Conservation (phyloP, 371 early-diverging fungal species). For the Synchytrium microbalum region DNA sequence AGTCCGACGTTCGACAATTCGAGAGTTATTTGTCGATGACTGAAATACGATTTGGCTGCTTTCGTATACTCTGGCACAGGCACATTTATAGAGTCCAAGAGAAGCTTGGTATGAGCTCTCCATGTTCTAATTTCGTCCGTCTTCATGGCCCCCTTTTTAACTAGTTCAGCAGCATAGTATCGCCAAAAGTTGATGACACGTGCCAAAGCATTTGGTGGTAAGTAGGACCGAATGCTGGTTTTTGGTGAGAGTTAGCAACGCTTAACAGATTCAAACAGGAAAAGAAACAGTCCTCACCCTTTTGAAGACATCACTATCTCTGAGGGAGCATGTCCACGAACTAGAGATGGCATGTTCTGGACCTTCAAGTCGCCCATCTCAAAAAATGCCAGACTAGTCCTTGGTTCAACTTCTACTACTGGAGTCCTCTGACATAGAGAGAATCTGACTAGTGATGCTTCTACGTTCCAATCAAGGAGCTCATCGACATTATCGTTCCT, state of each 20-base stretch:
- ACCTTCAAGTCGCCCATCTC: not conserved
- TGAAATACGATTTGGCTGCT: conserved; percentile 46
- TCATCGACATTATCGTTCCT: too few relatives aligned
- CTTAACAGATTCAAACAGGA: not conserved
- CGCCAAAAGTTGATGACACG: conserved; percentile 59
- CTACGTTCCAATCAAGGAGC: conserved; percentile 10
- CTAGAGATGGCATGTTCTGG: conserved; percentile 8
- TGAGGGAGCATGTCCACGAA: conserved; percentile 3
- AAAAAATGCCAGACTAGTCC: conserved; percentile 13
- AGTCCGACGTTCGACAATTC: conserved; percentile 51
- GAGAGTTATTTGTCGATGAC: conserved; percentile 47
- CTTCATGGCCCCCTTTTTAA: conserved; percentile 43
- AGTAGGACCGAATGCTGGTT: conserved; percentile 56
- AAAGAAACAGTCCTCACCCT: conserved; percentile 45
- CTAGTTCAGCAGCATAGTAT: conserved; percentile 61
- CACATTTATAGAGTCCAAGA: conserved; percentile 56
- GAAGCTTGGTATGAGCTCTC: conserved; percentile 55
- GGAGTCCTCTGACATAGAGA: not conserved
- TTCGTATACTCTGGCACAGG: conserved; percentile 36
- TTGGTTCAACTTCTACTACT: conserved; percentile 13
- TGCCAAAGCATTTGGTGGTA: conserved; percentile 71
- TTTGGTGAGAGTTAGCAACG: conserved; percentile 20
- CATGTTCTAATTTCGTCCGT: conserved; percentile 53
- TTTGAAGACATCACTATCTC: conserved; percentile 8
- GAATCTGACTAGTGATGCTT: conserved; percentile 6